Conservation (phyloP, 2,329 filamentous ascomycete genomes). For the Diaporthe eres region DNA sequence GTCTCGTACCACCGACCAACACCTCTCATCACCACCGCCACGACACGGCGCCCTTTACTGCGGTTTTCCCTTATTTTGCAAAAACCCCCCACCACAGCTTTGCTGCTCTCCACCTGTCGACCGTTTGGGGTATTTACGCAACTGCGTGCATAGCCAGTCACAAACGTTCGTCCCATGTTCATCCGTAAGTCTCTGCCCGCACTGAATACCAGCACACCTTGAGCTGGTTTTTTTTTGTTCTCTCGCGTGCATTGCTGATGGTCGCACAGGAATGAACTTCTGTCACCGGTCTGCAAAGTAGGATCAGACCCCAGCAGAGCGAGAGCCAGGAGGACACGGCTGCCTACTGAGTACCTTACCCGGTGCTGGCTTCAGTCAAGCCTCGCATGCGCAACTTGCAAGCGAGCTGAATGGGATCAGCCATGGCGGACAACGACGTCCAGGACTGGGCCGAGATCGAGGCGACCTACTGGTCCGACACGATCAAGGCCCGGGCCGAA, state of each 20-base stretch:
- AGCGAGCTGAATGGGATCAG: constrained; percentile 30
- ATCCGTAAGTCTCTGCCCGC: constrained; percentile 12
- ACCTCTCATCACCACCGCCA: constrained; percentile 15
- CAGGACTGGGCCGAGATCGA: constrained; percentile 57
- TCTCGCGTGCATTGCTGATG: constrained; percentile 4
- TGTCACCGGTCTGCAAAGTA: constrained; percentile 14
- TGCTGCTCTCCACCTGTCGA: constrained; percentile 4
- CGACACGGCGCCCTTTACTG: not conserved
- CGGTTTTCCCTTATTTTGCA: not conserved
- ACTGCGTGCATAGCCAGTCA: not conserved
- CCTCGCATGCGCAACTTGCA: constrained; percentile 4
- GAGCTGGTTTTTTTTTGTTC: not conserved
- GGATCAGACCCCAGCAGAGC: not conserved
- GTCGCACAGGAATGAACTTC: not conserved
- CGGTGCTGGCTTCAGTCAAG: not conserved
- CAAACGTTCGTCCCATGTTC: constrained; percentile 13
- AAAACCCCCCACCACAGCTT: not conserved
- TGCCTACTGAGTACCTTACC: not conserved
- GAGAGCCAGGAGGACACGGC: not conserved
- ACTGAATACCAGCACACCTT: not conserved
- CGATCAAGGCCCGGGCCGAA: constrained; percentile 40
- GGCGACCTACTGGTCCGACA: constrained; percentile 49
- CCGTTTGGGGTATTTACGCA: not conserved
- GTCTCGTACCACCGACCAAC: constrained; percentile 25
- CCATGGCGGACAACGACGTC: constrained; percentile 32